Percentiles rank a stretch among this genome's conserved stretches.
Evolutionary conservation across 176 grass and related monocot genomes (phyloP).

Genomic region (Aegilops tauschii): DNA sequence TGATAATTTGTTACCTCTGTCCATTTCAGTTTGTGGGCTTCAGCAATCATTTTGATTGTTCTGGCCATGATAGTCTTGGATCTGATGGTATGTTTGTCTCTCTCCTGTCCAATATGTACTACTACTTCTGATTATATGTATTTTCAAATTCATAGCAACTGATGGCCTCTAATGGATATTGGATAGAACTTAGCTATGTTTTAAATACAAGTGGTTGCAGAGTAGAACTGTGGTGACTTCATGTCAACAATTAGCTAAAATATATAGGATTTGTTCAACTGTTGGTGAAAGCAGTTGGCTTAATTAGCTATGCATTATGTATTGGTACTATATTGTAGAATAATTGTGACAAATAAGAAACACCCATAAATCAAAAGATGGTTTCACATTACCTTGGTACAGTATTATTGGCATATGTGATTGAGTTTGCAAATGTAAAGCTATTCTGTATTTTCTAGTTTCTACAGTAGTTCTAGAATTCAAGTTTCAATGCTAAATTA

Average conservation of each 20-base stretch:
- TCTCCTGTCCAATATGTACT: conserved; percentile 5
- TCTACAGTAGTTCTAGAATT: background rate
- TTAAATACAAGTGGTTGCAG: background rate
- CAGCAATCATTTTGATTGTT: conserved; percentile 72
- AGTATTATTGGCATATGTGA: conserved; percentile 5
- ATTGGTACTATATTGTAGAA: background rate
- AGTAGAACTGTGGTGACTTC: conserved; percentile 1
- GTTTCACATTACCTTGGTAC: background rate
- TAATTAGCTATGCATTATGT: background rate
- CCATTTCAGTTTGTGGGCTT: conserved; percentile 85
- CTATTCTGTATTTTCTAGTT: conserved; percentile 6
- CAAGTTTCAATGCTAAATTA: background rate
- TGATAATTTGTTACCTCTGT: conserved; percentile 31
- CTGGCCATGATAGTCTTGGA: conserved; percentile 86
- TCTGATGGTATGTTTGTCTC: conserved; percentile 69
- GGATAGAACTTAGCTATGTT: conserved; percentile 7
- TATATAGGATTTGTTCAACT: conserved; percentile 5
- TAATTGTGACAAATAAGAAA: conserved; percentile 4
- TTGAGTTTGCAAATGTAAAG: conserved; percentile 12
- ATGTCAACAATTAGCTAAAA: background rate
- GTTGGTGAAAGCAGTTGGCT: conserved; percentile 14
- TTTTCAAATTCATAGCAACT: conserved; percentile 14
- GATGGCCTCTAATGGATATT: background rate
- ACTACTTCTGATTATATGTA: conserved; percentile 7
- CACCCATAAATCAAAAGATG: conserved; percentile 1